A percentile compares a stretch with the other conserved stretches of the same genome.
These are phyloP conservation scores for Coniophora puteana DNA, from an alignment of 1,284 basidiomycete genomes.

Conservation along the genomic window DNA sequence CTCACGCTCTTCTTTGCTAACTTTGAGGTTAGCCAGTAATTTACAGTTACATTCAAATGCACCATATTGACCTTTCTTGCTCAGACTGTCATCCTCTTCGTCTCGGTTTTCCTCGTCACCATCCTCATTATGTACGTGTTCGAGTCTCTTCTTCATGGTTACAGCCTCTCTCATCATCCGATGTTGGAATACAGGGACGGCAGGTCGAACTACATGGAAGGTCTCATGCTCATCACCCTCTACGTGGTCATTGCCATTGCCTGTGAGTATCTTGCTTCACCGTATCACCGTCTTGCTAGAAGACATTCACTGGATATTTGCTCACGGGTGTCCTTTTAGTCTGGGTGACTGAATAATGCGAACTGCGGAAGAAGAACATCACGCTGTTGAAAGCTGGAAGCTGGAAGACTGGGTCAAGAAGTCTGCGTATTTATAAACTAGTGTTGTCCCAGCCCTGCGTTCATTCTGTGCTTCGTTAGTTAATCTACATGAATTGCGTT, in stretches of 20 bases:
- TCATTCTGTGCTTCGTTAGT: no score
- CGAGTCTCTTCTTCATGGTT: slow-evolving; percentile 26
- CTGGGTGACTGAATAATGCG: slow-evolving; percentile 21
- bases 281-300: not conserved
- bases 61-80: no score
- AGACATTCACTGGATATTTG: not conserved
- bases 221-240: slow-evolving; percentile 65
- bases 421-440: no score
- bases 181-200: slow-evolving; percentile 52
- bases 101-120: slow-evolving; percentile 81
- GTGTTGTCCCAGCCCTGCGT: no score
- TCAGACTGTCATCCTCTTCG: slow-evolving; percentile 81
- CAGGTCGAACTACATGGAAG: slow-evolving; percentile 87
- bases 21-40: slow-evolving; percentile 56
- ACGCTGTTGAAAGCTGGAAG: no score
- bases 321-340: slow-evolving; percentile 17
- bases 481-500: no score
- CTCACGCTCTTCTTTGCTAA: slow-evolving; percentile 83
- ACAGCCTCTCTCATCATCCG: slow-evolving; percentile 6
- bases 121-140: slow-evolving; percentile 76
- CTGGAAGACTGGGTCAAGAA: no score
- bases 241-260: slow-evolving; percentile 62
- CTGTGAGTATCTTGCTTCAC: no score
- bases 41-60: no score
- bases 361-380: no score